A percentile compares a stretch with the other conserved stretches of the same genome.
These are phyloP conservation scores for Tetratostichococcus sp. DNA, from an alignment of 139 green algal genomes.

Conservation along the genomic window DNA sequence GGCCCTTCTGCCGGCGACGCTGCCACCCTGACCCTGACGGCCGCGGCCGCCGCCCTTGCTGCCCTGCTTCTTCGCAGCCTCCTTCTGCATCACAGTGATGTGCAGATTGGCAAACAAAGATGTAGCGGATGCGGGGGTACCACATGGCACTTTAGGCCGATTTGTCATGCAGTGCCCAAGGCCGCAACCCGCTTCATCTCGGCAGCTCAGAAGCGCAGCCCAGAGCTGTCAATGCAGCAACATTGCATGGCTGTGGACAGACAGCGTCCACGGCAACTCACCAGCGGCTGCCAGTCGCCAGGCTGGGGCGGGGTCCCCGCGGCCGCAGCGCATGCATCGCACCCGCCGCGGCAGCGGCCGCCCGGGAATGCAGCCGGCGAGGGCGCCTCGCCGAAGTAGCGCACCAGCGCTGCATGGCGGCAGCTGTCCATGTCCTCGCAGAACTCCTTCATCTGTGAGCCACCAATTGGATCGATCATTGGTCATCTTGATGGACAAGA, in stretches of 20 bases:
- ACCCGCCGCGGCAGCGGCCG: slow-evolving; percentile 16
- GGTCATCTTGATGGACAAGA: background rate
- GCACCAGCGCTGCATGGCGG: slow-evolving; percentile 44
- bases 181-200: no score
- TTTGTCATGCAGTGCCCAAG: no score
- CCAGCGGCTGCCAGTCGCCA: background rate
- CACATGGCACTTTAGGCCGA: no score
- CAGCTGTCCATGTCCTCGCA: slow-evolving; percentile 33
- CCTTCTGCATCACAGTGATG: background rate
- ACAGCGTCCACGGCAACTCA: background rate
- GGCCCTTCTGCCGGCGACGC: no score
- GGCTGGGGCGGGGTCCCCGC: slow-evolving; percentile 2
- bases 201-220: no score
- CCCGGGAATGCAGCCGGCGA: background rate
- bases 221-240: no score
- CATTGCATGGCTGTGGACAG: background rate
- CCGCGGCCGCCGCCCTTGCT: no score
- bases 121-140: no score
- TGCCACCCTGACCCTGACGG: no score
- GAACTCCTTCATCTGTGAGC: slow-evolving; percentile 37
- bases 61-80: background rate
- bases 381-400: slow-evolving; percentile 48
- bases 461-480: background rate
- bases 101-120: background rate
- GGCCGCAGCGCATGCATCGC: slow-evolving; percentile 28